Evolutionary conservation across 2,329 filamentous ascomycete genomes (phyloP).

Genomic region (Metarhizium brunneum): DNA sequence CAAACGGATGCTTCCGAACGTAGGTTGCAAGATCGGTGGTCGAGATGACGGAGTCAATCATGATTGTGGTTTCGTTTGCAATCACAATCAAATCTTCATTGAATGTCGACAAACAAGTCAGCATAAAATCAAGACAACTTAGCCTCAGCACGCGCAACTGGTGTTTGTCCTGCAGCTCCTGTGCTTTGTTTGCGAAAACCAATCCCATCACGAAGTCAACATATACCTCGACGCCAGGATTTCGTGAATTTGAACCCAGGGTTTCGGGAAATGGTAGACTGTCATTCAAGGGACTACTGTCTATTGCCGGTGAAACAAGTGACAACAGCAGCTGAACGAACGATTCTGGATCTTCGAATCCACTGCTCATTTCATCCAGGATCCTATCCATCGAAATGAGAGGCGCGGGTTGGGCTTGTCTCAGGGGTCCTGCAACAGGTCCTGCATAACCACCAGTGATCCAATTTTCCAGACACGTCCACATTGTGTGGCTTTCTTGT

Average conservation of each 20-base stretch:
- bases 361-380: slow-evolving; percentile 63
- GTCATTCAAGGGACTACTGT: slow-evolving; percentile 58
- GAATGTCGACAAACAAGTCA: slow-evolving; percentile 72
- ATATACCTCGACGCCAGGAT: slow-evolving; percentile 81
- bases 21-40: slow-evolving; percentile 71
- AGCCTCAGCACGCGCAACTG: slow-evolving; percentile 68
- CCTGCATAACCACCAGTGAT: slow-evolving; percentile 50
- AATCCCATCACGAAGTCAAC: slow-evolving; percentile 82
- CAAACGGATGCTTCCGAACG: slow-evolving; percentile 82
- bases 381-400: slow-evolving; percentile 50
- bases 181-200: slow-evolving; percentile 59
- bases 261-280: slow-evolving; percentile 78
- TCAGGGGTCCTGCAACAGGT: slow-evolving; percentile 22
- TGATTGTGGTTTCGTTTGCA: slow-evolving; percentile 66
- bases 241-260: slow-evolving; percentile 65
- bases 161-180: slow-evolving; percentile 54
- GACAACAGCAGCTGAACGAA: slow-evolving; percentile 71
- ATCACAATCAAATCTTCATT: slow-evolving; percentile 89
- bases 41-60: slow-evolving; percentile 65
- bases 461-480: slow-evolving; percentile 74
- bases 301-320: slow-evolving; percentile 57
- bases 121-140: slow-evolving; percentile 76
- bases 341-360: slow-evolving; percentile 77
- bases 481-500: slow-evolving; percentile 62
- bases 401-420: slow-evolving; percentile 23